Conservation (phyloP, 805 yeast species). For the Yamadazyma takamatsuzukensis region DNA sequence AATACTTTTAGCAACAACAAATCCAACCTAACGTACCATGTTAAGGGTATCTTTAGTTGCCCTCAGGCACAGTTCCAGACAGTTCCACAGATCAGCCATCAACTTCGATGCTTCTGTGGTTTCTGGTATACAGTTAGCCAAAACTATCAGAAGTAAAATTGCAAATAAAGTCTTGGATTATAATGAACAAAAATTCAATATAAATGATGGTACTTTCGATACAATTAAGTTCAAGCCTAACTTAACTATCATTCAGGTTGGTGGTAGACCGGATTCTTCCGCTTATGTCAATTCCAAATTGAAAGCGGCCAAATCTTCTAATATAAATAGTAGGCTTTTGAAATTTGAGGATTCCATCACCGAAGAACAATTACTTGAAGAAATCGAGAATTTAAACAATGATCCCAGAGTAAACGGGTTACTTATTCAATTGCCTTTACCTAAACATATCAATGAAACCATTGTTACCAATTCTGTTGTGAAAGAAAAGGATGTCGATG, state of each 20-base stretch:
- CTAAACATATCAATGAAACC: conserved; percentile 54
- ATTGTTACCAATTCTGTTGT: conserved; percentile 76
- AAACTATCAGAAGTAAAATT: conserved; percentile 30
- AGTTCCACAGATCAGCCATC: conserved; percentile 5
- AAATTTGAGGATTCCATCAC: conserved; percentile 61
- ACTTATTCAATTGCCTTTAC: conserved; percentile 82
- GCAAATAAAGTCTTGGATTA: conserved; percentile 38
- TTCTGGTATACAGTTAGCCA: conserved; percentile 42
- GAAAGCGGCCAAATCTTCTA: conserved; percentile 84
- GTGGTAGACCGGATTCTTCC: conserved; percentile 83
- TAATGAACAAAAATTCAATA: conserved; percentile 26
- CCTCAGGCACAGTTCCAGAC: conserved; percentile 1
- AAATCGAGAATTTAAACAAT: conserved; percentile 61
- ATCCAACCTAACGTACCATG: too few species aligned
- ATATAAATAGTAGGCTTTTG: conserved; percentile 62
- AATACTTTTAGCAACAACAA: too few species aligned
- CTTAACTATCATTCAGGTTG: conserved; percentile 85
- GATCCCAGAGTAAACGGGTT: conserved; percentile 82
- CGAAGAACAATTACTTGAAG: conserved; percentile 57
- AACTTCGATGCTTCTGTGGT: conserved; percentile 31
- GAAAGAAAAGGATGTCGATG: conserved; percentile 89
- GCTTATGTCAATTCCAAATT: conserved; percentile 90
- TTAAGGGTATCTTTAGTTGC: too few species aligned
- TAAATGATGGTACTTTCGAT: conserved; percentile 19
- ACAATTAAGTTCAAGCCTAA: conserved; percentile 59